phyloP scores from a whole-genome alignment of 192 early-diverging fungal species.

The Backusella circina region DNA sequence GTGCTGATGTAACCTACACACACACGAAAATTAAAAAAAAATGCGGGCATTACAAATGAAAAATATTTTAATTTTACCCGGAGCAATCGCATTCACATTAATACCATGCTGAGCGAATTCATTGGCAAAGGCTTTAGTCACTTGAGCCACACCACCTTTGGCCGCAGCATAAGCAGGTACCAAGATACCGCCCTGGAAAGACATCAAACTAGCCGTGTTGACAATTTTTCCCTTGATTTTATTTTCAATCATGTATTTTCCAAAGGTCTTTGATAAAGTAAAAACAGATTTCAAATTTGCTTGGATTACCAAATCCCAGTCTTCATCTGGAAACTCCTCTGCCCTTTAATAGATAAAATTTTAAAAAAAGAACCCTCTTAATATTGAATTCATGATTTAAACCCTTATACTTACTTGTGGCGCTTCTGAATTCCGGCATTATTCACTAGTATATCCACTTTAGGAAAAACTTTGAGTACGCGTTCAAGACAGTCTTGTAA shows the following conservation, averaged over 20 bases:
- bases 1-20: slow-evolving; percentile 23
- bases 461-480: background rate
- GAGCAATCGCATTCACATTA: slow-evolving; percentile 27
- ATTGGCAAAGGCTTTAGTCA: slow-evolving; percentile 25
- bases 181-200: slow-evolving; percentile 22
- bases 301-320: slow-evolving; percentile 25
- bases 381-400: background rate
- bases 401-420: background rate
- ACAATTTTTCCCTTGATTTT: slow-evolving; percentile 20
- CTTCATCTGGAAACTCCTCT: slow-evolving; percentile 16
- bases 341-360: too few relatives aligned
- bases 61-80: background rate
- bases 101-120: slow-evolving; percentile 18
- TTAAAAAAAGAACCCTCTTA: background rate
- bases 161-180: slow-evolving; percentile 26
- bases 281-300: slow-evolving; percentile 27
- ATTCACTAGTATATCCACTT: background rate
- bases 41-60: background rate
- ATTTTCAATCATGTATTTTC: slow-evolving; percentile 10
- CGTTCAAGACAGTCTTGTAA: background rate
- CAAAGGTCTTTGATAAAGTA: slow-evolving; percentile 18
- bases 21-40: background rate
- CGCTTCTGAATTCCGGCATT: background rate
- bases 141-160: slow-evolving; percentile 19
- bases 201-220: slow-evolving; percentile 16